A percentile compares a stretch with the other conserved stretches of the same genome.
Conservation (phyloP, 441 rosid species). For the Syzygium malaccense region DNA sequence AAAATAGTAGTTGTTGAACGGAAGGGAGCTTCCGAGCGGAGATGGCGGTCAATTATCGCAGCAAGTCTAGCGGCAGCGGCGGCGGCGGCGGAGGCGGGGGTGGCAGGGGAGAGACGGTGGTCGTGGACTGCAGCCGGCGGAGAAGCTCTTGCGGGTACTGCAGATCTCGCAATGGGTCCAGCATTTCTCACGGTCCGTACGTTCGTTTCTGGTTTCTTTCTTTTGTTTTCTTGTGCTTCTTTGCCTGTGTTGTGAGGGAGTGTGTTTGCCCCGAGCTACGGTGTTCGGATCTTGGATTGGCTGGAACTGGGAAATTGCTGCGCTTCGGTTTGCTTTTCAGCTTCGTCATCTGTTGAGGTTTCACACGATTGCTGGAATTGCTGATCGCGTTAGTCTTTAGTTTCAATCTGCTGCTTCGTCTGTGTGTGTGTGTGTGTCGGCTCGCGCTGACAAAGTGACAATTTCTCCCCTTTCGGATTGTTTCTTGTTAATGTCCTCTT, state of each 20-base stretch:
- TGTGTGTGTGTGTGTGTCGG: neutral
- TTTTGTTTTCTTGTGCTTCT: neutral
- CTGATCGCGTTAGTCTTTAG: neutral
- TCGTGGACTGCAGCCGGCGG: slow-evolving; percentile 47
- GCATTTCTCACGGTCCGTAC: slow-evolving; percentile 64
- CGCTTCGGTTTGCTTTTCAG: neutral
- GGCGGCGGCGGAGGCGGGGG: neutral
- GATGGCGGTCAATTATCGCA: slow-evolving; percentile 31
- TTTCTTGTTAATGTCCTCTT: slow-evolving; percentile 2
- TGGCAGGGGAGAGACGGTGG: slow-evolving; percentile 42
- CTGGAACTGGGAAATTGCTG: neutral
- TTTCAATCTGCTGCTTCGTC: neutral
- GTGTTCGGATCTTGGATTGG: neutral
- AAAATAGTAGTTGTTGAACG: neutral
- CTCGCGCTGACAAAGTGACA: neutral
- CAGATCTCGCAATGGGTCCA: slow-evolving; percentile 39
- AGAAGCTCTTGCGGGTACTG: slow-evolving; percentile 73
- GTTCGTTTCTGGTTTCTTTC: neutral
- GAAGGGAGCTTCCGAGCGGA: neutral
- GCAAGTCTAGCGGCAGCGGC: slow-evolving; percentile 38
- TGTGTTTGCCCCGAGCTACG: neutral
- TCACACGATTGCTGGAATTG: neutral
- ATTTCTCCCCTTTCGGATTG: neutral
- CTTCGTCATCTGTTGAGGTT: neutral
- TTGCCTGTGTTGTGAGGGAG: neutral